Evolutionary conservation across 1,139 yeast species (phyloP), one percentile per base, ranked within the genome.

Genomic region (Magnusiomyces clavatus): DNA sequence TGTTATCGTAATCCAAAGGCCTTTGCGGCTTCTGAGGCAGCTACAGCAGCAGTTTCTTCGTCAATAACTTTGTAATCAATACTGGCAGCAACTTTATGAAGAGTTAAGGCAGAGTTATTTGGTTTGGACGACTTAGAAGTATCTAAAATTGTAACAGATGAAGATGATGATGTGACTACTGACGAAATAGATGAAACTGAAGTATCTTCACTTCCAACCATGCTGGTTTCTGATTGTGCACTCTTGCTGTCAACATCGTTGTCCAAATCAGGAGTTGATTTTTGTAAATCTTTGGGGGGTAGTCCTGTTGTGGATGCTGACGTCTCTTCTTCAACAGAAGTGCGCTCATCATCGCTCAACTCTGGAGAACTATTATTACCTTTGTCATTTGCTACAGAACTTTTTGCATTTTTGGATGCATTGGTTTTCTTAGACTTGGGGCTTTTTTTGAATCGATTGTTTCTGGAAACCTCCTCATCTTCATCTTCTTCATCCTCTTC

Each of bases 21-120:
- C 40, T 48, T 17, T 12, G 49, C 49, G 13, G 39, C 49, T 19
- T 46, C 49, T 10, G 49, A 43, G 11, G 49, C 49, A 14, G 49
- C 34, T 2, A 44, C 46, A 5, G 49, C 49, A 8, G 49, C 49
- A 24, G 41, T 20, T 13, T 14, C 37, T 37, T 46, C 40, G 31
- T 44, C 40, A 44, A 44, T 44, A 24, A 44, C 47, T 31, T 43
- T 43, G 29, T 43, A 43, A 10, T 43, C 46, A 24, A 17, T 24
- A 31, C 24, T 14, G 4, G 36, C 38, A 29, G 4, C 46, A 24
- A 34, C 46, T 14, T 34, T 29, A 4, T 43, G 44, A 14, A 24
- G 34, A 5, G 12, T 42, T 17, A 12, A 8, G 19, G 11, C 11
- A 42, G 29, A 19, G 2, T 24, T 42, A 14, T n/a, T 20, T 4